Evolutionary conservation across 2,329 filamentous ascomycete species (phyloP).

Genomic region (Aureobasidium sp.): DNA sequence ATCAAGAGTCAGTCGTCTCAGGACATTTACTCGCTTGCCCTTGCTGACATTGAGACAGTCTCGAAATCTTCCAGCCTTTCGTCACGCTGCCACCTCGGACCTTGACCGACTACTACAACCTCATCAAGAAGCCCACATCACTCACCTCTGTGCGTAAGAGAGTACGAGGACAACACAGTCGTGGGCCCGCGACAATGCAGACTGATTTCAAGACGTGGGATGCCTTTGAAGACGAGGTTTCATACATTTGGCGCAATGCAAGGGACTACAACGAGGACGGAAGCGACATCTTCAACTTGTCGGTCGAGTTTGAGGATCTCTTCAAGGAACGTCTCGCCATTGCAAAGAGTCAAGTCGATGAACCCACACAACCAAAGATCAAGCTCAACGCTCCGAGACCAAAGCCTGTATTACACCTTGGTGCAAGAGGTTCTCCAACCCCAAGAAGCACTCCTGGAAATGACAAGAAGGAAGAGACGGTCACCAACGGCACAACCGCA

Average conservation of each 20-base stretch:
- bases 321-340: constrained; percentile 63
- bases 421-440: constrained; percentile 33
- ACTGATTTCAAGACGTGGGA: constrained; percentile 78
- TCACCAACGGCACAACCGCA: constrained; percentile 35
- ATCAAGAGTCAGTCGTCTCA: constrained; percentile 51
- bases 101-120: constrained; percentile 77
- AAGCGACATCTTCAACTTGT: constrained; percentile 72
- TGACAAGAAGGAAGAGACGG: constrained; percentile 47
- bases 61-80: constrained; percentile 67
- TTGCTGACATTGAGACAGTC: constrained; percentile 40
- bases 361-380: constrained; percentile 68
- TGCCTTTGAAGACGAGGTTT: constrained; percentile 70
- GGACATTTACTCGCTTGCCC: constrained; percentile 4
- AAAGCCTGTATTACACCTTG: constrained; percentile 32
- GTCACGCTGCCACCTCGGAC: constrained; percentile 67
- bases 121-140: constrained; percentile 75
- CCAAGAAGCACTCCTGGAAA: constrained; percentile 47
- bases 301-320: constrained; percentile 68
- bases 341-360: constrained; percentile 64
- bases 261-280: constrained; percentile 87
- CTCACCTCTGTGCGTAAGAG: constrained; percentile 70
- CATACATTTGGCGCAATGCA: constrained; percentile 80
- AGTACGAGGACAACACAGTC: constrained; percentile 64
- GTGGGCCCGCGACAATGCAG: constrained; percentile 50
- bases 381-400: constrained; percentile 62